A percentile compares a stretch with the other conserved stretches of the same genome.
Evolutionary conservation across 108 stramenopile genomes (phyloP).

Genomic region (Nitzschia palea): DNA sequence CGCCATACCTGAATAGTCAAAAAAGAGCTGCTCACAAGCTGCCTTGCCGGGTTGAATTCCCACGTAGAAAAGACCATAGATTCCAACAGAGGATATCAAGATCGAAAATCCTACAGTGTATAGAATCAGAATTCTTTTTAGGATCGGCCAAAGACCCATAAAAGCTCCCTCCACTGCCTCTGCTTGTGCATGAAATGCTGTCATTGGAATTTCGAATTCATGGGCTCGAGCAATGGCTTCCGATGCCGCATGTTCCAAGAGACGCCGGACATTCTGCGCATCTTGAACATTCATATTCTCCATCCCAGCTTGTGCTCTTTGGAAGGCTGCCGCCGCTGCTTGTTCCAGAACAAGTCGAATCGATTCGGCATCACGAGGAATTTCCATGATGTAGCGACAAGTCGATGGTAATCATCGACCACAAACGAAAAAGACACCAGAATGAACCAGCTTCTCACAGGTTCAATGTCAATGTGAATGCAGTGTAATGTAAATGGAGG

Average conservation of each 20-base stretch:
- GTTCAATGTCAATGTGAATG: too few relatives aligned
- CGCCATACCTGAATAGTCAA: conserved; percentile 45
- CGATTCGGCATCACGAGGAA: conserved; percentile 1
- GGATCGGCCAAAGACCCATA: conserved; percentile 32
- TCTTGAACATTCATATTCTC: conserved; percentile 4
- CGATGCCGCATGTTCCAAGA: conserved; percentile 13
- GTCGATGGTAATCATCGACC: too few relatives aligned
- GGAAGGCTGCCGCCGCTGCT: neutral
- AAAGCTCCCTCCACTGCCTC: conserved; percentile 18
- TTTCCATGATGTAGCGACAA: neutral
- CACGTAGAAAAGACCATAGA: conserved; percentile 35
- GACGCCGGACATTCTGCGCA: conserved; percentile 8
- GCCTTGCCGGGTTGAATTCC: conserved; percentile 35
- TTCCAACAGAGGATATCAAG: conserved; percentile 10
- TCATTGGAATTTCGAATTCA: neutral
- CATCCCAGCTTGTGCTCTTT: neutral
- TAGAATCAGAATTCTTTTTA: conserved; percentile 7
- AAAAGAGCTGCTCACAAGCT: conserved; percentile 24
- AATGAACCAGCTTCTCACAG: too few relatives aligned
- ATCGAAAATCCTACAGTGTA: conserved; percentile 3
- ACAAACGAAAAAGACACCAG: too few relatives aligned
- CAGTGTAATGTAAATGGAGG: too few relatives aligned
- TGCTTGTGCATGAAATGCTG: neutral
- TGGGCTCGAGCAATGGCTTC: conserved; percentile 13
- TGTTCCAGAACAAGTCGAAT: conserved; percentile 2